Percentiles rank a stretch among this genome's conserved stretches.
These are phyloP conservation scores for Turnera subulata DNA, from an alignment of 345 rosid species.

Conservation along the genomic window DNA sequence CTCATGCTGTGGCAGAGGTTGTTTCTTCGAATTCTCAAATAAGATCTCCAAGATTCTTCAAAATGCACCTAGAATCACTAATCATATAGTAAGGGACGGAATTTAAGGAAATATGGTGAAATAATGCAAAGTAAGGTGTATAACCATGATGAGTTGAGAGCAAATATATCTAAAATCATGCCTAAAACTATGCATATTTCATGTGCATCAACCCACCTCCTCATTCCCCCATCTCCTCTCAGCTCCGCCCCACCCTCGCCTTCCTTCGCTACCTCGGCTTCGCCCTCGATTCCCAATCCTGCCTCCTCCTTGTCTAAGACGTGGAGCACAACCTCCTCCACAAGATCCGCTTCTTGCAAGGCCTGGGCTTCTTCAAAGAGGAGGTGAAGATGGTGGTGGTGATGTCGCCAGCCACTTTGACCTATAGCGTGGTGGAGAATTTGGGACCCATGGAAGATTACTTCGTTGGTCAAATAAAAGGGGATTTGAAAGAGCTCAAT, in stretches of 20 bases:
- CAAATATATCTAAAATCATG: no score
- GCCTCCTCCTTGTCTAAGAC: slow-evolving; percentile 55
- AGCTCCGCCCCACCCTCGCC: slow-evolving; percentile 52
- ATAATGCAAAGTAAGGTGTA: no score
- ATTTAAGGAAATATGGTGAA: no score
- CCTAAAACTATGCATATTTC: no score
- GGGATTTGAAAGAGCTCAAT: slow-evolving; percentile 55
- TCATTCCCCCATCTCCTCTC: slow-evolving; percentile 46
- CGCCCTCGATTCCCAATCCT: slow-evolving; percentile 50
- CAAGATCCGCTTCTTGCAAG: slow-evolving; percentile 49
- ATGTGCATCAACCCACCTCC: no score
- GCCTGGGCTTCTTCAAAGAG: slow-evolving; percentile 40
- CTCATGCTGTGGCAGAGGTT: no score
- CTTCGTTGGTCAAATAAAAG: slow-evolving; percentile 57
- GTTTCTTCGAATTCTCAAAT: no score
- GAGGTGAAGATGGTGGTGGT: slow-evolving; percentile 67
- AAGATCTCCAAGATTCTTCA: no score
- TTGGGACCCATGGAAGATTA: slow-evolving; percentile 62
- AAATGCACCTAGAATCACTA: no score
- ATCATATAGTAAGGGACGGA: no score
- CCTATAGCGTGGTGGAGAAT: slow-evolving; percentile 65
- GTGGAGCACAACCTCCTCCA: slow-evolving; percentile 54
- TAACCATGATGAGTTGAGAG: no score
- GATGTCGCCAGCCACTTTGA: slow-evolving; percentile 70
- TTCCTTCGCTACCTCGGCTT: slow-evolving; percentile 61